phyloP scores from a whole-genome alignment of 768 basidiomycete genomes.

The Sarcodon sp. region DNA sequence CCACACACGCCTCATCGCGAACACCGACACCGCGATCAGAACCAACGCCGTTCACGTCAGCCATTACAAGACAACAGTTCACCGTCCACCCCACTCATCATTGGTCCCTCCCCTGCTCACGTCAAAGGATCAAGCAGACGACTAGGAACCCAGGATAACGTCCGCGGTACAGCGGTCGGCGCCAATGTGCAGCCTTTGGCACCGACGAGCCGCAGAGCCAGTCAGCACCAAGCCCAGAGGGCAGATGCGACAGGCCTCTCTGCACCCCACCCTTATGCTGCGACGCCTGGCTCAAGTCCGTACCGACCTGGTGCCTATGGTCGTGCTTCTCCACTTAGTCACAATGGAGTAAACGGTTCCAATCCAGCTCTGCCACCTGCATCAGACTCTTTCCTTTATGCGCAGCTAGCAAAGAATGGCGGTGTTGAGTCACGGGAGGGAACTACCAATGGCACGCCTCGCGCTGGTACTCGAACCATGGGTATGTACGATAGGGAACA shows the following conservation, averaged over 20 bases:
- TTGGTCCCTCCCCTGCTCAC: conserved; percentile 54
- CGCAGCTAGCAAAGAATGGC: conserved; percentile 28
- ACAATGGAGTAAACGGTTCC: conserved; percentile 12
- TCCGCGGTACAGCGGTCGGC: conserved; percentile 33
- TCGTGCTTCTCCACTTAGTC: conserved; percentile 26
- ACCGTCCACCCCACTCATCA: conserved; percentile 44
- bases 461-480: conserved; percentile 36
- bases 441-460: conserved; percentile 27
- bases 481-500: conserved; percentile 55
- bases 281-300: conserved; percentile 42
- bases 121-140: conserved; percentile 44
- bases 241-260: conserved; percentile 25
- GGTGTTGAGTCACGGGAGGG: conserved; percentile 38
- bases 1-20: conserved; percentile 47
- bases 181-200: conserved; percentile 54
- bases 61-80: conserved; percentile 37
- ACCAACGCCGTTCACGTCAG: conserved; percentile 37
- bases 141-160: conserved; percentile 31
- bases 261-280: conserved; percentile 62
- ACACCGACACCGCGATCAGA: conserved; percentile 34
- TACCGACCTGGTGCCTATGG: conserved; percentile 45
- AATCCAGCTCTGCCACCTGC: conserved; percentile 18
- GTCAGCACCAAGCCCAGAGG: conserved; percentile 35
- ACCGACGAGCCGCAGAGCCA: conserved; percentile 52
- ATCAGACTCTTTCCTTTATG: conserved; percentile 59